Conservation (phyloP, 441 rosid genomes). For the Gossypium gossypioides region DNA sequence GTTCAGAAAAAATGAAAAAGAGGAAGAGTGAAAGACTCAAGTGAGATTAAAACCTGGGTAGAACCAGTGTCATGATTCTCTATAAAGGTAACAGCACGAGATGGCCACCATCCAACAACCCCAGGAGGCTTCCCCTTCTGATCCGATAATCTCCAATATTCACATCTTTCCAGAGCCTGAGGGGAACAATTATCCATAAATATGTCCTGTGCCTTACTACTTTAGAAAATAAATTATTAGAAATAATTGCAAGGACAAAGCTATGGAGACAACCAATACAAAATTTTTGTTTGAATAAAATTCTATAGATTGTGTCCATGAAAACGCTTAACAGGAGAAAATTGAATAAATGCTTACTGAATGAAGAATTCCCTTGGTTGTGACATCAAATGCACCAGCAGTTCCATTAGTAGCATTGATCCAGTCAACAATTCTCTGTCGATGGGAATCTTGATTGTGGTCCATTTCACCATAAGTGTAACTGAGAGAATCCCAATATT, state of each 20-base stretch:
- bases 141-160: constrained; percentile 89
- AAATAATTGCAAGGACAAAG: background rate
- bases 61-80: constrained; percentile 98
- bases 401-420: constrained; percentile 73
- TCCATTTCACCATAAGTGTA: constrained; percentile 82
- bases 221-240: background rate
- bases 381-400: constrained; percentile 93
- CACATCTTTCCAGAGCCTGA: constrained; percentile 73
- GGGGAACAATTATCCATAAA: constrained; percentile 7
- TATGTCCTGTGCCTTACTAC: background rate
- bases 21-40: background rate
- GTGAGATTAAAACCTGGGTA: constrained; percentile 58
- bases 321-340: background rate
- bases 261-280: background rate
- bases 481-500: constrained; percentile 87
- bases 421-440: constrained; percentile 92
- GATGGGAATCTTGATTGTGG: constrained; percentile 84
- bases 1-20: background rate
- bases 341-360: constrained; percentile 34
- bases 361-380: constrained; percentile 93
- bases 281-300: background rate
- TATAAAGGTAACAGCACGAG: constrained; percentile 92
- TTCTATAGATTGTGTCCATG: background rate
- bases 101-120: constrained; percentile 97
- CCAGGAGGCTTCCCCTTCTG: constrained; percentile 87